These are phyloP conservation scores for Hyaloscypha variabilis DNA, from an alignment of 495 filamentous ascomycete genomes.

Conservation along the genomic window DNA sequence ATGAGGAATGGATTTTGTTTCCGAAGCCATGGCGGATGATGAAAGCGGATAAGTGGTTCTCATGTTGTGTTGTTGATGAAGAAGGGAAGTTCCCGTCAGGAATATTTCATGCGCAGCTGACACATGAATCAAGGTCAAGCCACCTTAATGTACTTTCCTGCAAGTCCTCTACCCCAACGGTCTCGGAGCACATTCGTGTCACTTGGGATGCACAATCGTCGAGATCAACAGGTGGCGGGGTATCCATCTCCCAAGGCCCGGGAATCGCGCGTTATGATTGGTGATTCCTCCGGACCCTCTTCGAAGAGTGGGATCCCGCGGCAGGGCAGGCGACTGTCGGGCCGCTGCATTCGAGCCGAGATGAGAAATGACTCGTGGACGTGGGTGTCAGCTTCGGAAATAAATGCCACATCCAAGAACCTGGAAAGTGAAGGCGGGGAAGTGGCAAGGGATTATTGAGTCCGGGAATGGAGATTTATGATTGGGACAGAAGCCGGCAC, in stretches of 20 bases:
- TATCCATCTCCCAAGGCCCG: background rate
- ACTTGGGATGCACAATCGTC: background rate
- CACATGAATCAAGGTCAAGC: background rate
- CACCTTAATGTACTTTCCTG: background rate
- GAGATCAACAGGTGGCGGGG: background rate
- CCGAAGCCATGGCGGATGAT: constrained; percentile 9
- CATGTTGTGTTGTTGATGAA: background rate
- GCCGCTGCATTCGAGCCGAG: background rate
- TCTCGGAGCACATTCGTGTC: background rate
- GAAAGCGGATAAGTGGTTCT: constrained; percentile 28
- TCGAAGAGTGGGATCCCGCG: background rate
- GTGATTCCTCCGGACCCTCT: background rate
- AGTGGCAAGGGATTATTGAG: background rate
- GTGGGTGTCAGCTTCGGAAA: background rate
- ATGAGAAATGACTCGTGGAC: background rate
- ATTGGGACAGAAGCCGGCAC: background rate
- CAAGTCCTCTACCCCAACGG: background rate
- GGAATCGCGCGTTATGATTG: background rate
- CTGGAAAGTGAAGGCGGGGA: background rate
- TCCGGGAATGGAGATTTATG: background rate
- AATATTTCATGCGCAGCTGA: background rate
- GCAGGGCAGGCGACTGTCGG: background rate
- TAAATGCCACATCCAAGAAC: background rate
- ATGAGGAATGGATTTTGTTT: constrained; percentile 4
- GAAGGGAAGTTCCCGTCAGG: background rate